Conservation (phyloP, 768 basidiomycete genomes). For the Lactarius deliciosus region DNA sequence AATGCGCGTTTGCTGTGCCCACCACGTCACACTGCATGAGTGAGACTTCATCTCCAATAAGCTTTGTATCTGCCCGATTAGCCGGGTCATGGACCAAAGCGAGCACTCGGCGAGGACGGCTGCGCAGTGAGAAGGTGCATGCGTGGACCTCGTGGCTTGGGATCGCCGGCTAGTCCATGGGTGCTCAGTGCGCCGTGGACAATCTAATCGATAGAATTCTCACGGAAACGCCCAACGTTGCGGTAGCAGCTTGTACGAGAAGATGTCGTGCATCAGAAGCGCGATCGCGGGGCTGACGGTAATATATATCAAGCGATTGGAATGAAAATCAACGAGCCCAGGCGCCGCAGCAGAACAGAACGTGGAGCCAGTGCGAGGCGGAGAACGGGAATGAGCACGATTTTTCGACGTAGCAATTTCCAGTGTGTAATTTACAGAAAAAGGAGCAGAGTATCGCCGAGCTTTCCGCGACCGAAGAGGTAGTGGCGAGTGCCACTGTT, state of each 20-base stretch:
- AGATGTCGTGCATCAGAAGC: slow-evolving; percentile 20
- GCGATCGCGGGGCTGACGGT: slow-evolving; percentile 17
- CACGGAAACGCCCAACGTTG: slow-evolving; percentile 16
- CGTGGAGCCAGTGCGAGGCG: background rate
- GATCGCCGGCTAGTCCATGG: slow-evolving; percentile 6
- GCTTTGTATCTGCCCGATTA: background rate
- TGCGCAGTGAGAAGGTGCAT: slow-evolving; percentile 5
- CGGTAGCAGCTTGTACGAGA: slow-evolving; percentile 10
- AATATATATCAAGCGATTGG: slow-evolving; percentile 5
- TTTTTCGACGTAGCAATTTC: background rate
- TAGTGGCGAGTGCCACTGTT: background rate
- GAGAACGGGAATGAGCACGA: background rate
- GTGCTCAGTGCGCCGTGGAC: slow-evolving; percentile 1
- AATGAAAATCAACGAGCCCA: background rate
- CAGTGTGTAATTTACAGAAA: background rate
- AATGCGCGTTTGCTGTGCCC: slow-evolving; percentile 21
- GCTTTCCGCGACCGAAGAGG: slow-evolving; percentile 19
- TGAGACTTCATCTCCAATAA: slow-evolving; percentile 12
- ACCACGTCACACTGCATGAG: slow-evolving; percentile 17
- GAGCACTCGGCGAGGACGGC: background rate
- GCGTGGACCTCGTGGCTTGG: slow-evolving; percentile 20
- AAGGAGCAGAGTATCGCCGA: background rate
- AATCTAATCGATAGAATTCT: slow-evolving; percentile 21
- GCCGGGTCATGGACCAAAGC: background rate
- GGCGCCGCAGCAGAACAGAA: background rate